These are phyloP conservation scores for Phytopythium cucurbitacearum DNA, from an alignment of 352 stramenopile genomes.

Conservation along the genomic window DNA sequence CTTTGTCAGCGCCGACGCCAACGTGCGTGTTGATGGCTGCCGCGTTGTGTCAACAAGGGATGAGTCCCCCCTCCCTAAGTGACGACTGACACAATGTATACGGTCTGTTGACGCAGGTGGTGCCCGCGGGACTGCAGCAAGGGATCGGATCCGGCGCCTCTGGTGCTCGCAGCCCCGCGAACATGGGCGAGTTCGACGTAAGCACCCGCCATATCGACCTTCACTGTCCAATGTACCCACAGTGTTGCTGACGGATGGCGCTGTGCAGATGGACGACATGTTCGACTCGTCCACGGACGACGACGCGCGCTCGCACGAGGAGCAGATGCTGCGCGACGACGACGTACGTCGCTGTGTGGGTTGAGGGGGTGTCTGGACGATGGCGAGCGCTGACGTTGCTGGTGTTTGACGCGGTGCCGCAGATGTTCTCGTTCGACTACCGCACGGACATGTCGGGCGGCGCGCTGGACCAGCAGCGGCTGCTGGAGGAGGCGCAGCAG, in stretches of 20 bases:
- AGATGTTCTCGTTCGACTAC: slow-evolving; percentile 51
- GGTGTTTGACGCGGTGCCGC: not conserved
- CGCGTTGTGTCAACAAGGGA: not conserved
- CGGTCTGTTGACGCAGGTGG: slow-evolving; percentile 16
- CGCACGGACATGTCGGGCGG: slow-evolving; percentile 44
- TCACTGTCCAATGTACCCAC: not conserved
- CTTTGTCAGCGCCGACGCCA: slow-evolving; percentile 77
- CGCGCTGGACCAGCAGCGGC: slow-evolving; percentile 34
- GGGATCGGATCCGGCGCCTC: slow-evolving; percentile 11
- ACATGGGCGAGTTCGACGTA: slow-evolving; percentile 81
- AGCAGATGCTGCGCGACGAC: slow-evolving; percentile 35
- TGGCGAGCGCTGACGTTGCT: slow-evolving; percentile 5
- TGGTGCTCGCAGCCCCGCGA: slow-evolving; percentile 21
- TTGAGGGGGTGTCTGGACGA: not conserved
- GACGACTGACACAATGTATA: not conserved
- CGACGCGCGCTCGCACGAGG: slow-evolving; percentile 39
- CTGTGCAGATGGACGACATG: slow-evolving; percentile 1
- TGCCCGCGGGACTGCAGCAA: slow-evolving; percentile 46
- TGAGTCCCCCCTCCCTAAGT: not conserved
- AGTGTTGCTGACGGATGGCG: not conserved
- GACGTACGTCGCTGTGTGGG: slow-evolving; percentile 22
- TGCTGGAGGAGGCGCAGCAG: slow-evolving; percentile 46
- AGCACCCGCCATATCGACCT: slow-evolving; percentile 1
- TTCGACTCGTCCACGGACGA: slow-evolving; percentile 59
- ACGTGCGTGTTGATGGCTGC: slow-evolving; percentile 27